Evolutionary conservation across 352 stramenopile genomes (phyloP), one percentile per base, ranked within the genome.

Genomic region (Phytophthora cactorum): DNA sequence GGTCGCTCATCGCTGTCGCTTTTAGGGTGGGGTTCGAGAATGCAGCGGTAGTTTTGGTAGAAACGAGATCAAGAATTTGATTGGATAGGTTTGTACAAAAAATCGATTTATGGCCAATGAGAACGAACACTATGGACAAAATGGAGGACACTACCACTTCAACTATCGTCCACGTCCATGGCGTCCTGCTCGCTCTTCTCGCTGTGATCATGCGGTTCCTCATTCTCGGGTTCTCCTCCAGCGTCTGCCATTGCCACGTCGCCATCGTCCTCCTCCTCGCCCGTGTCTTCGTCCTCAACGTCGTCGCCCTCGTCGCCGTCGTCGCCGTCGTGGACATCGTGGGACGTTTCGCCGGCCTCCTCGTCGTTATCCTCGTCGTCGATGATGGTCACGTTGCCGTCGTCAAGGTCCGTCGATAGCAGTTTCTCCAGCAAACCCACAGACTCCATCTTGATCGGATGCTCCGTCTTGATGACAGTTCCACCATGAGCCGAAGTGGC

Each of bases 1-100:
- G 88, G 60, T 96, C 88, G 72, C 88, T 93, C 88, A 96, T 96
- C 39, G 14, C 45, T 41, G 15, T 25, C 22, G 22, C 22, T 22
- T 22, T 22, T 31, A 15, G 25, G 31, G 28, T 4, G 27, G 47
- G 46, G n/a, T 68, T 62, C 8, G 22, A 8, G 52, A 72, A 59
- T 71, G 38, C 59, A 59, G 34, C 2, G 45, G 2, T 41, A 17
- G 32, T 58, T 54, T 46, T 51, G 28, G 14, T 15, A 41, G 2
- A 25, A 25, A 47, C 25, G 38, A 34, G 28, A 45, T 15, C 2
- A 28, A n/a, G 7, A 1, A 28, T n/a, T 15, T 66, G 17, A 82
- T 78, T 82, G 64, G 65, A 57, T 68, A 22, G 59, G 50, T 29
- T 62, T 57, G 12, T 25, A 44, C 17, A 54, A 54, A 64, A 45